Percentiles rank a stretch among this genome's conserved stretches.
phyloP scores from a whole-genome alignment of 2,329 filamentous ascomycete species.

The Septoria petroselini region DNA sequence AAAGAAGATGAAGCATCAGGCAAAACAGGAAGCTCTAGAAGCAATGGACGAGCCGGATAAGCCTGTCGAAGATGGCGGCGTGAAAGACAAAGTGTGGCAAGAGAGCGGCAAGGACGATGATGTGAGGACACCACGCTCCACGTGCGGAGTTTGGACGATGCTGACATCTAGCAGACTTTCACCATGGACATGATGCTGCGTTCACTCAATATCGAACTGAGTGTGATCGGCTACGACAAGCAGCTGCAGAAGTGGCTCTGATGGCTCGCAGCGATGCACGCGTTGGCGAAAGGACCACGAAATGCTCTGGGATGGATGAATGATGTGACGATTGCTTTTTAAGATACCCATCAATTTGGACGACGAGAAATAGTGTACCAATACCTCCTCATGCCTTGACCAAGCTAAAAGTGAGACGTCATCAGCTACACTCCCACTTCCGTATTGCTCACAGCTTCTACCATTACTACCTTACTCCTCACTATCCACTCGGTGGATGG shows the following conservation, averaged over 20 bases:
- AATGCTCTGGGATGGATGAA: background rate
- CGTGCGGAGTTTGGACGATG: background rate
- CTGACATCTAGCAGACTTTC: conserved; percentile 51
- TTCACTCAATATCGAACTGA: conserved; percentile 60
- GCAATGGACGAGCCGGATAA: conserved; percentile 34
- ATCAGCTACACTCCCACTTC: no score
- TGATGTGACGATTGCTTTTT: conserved; percentile 6
- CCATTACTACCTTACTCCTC: no score
- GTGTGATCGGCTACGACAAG: conserved; percentile 62
- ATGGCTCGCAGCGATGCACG: background rate
- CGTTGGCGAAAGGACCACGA: background rate
- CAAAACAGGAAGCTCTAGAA: conserved; percentile 47
- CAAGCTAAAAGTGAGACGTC: conserved; percentile 3
- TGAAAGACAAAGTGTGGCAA: conserved; percentile 38
- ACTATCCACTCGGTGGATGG: no score
- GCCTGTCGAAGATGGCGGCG: conserved; percentile 41
- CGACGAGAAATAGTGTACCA: background rate
- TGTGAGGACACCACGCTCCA: conserved; percentile 34
- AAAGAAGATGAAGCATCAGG: conserved; percentile 50
- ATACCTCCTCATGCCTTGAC: background rate
- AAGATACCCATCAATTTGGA: conserved; percentile 13
- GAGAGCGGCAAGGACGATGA: conserved; percentile 41
- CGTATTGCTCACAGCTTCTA: no score
- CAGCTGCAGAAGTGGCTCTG: conserved; percentile 54
- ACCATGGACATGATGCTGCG: conserved; percentile 69